Percentiles rank a stretch among this genome's conserved stretches.
Conservation (phyloP, 208 protist species). For the Lotmaria passim region DNA sequence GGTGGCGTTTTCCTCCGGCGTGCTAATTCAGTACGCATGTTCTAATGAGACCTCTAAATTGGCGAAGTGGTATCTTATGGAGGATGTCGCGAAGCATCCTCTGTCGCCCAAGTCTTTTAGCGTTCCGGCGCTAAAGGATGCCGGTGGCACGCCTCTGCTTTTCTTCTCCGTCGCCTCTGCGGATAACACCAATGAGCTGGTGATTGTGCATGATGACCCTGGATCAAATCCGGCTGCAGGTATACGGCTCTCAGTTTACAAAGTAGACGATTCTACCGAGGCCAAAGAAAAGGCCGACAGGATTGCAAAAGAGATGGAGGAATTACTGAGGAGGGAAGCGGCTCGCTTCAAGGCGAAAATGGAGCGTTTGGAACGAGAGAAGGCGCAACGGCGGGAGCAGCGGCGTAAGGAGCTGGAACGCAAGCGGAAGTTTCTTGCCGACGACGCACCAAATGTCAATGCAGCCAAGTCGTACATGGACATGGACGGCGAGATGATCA, state of each 20-base stretch:
- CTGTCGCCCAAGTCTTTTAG: neutral
- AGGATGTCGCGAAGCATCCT: conserved; percentile 11
- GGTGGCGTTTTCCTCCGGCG: conserved; percentile 34
- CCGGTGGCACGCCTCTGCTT: conserved; percentile 3
- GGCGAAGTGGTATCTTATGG: conserved; percentile 26
- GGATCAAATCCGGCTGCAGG: neutral
- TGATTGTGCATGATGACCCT: conserved; percentile 26
- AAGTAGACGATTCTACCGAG: conserved; percentile 68
- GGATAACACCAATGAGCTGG: conserved; percentile 15
- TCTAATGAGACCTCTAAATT: conserved; percentile 30
- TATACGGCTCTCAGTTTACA: conserved; percentile 16
- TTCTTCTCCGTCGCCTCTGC: conserved; percentile 15
- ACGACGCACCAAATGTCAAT: conserved; percentile 52
- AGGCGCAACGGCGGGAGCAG: conserved; percentile 43
- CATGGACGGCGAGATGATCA: conserved; percentile 75
- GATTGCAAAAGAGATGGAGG: conserved; percentile 38
- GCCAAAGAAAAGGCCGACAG: conserved; percentile 38
- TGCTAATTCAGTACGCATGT: conserved; percentile 36
- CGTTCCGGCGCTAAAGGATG: neutral
- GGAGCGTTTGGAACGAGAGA: conserved; percentile 45
- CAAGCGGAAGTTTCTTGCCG: conserved; percentile 38
- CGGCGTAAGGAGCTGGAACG: conserved; percentile 48
- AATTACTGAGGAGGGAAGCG: conserved; percentile 41
- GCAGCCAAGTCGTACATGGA: conserved; percentile 39
- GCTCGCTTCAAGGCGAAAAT: conserved; percentile 40